Evolutionary conservation across 345 rosid genomes (phyloP), one percentile per base, ranked within the genome.

Genomic region (Cardamine resedifolia): DNA sequence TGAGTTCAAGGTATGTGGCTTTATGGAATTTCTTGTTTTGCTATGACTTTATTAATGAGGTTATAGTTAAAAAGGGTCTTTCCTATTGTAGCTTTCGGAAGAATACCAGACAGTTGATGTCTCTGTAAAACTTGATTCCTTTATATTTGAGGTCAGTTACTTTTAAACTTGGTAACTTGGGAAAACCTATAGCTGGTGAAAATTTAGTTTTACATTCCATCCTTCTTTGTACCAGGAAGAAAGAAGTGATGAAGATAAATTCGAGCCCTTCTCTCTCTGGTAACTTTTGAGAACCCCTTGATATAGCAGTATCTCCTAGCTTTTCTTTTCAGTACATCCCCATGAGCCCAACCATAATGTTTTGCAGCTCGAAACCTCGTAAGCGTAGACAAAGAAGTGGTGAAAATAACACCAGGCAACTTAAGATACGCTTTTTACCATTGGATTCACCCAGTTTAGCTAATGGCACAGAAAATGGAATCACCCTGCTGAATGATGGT

Each of bases 1-100:
- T 79, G 97, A 92, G 69, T 92, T 87, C 79, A 81, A 88, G 98
- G 99, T 96, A 83, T 78, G 96, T 90, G 83, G 82, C 76, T 85
- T 55, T 47, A 75, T 58, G 68, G 34, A 64, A 33, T 74, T 66
- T 24, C 58, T 66, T 72, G 79, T 50, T 69, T 34, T 64, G 64
- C 44, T 30, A 61, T 64, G 71, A 63, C 53, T 38, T 30, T 69
- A 38, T 33, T 9, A 11, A n/a, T 30, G 68, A 70, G 68, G 18
- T 62, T 66, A 71, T 73, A 49, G 58, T 82, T 14, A 57, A 66
- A 58, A 75, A 48, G 20, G 57, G 62, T 69, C 67, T 49, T 81
- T 73, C 59, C 51, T 65, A 39, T 73, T 85, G 82, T 78, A 96
- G 99, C 82, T 77, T 51, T 72, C 76, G 30, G 96, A 87, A 79